Percentiles rank a stretch among this genome's conserved stretches.
These are phyloP conservation scores for Mortierella sp. DNA, from an alignment of 371 early-diverging fungal genomes.

Conservation along the genomic window DNA sequence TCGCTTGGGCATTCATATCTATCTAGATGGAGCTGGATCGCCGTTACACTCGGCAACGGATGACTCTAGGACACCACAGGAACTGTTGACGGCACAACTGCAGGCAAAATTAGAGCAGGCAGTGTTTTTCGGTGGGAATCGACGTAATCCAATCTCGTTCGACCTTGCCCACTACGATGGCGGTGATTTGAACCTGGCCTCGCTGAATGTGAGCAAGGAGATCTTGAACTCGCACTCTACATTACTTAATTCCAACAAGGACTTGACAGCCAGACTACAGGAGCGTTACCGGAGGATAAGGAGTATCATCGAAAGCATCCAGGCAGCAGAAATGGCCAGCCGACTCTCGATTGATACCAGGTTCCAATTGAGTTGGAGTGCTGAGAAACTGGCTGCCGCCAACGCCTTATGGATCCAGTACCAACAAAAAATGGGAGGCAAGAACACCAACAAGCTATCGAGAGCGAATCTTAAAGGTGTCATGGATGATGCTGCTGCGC, in stretches of 20 bases:
- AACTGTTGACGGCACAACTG: conserved; percentile 23
- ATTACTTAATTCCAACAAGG: conserved; percentile 23
- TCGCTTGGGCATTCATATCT: conserved; percentile 42
- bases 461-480: conserved; percentile 24
- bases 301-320: conserved; percentile 39
- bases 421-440: conserved; percentile 19
- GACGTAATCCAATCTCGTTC: conserved; percentile 42
- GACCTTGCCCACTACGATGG: conserved; percentile 41
- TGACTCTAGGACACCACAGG: conserved; percentile 7
- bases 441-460: conserved; percentile 4
- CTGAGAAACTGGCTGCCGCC: conserved; percentile 41
- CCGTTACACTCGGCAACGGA: neutral
- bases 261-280: conserved; percentile 25
- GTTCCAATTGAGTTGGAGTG: conserved; percentile 43
- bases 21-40: conserved; percentile 8
- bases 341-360: conserved; percentile 34
- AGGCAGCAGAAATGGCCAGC: conserved; percentile 30
- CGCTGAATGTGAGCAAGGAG: conserved; percentile 38
- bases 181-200: conserved; percentile 39
- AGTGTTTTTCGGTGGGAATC: conserved; percentile 39
- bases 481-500: conserved; percentile 27
- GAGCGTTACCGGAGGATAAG: conserved; percentile 34
- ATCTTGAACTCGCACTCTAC: conserved; percentile 36
- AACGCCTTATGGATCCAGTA: conserved; percentile 40
- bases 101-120: conserved; percentile 51